Evolutionary conservation across 2,329 filamentous ascomycete species (phyloP).

Genomic region (Botrytis elliptica): DNA sequence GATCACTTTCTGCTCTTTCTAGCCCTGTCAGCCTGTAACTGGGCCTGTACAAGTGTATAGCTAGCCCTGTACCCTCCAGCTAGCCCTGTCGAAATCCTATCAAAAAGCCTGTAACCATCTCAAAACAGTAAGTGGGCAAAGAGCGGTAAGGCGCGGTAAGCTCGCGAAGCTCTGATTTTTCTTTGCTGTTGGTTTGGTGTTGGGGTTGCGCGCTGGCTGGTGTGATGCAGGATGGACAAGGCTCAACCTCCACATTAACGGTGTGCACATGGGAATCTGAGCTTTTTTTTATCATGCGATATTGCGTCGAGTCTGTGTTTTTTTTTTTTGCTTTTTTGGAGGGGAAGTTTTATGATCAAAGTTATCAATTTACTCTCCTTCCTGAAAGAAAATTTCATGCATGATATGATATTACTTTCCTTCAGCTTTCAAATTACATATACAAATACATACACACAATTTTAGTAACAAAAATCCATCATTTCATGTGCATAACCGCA

Average conservation of each 20-base stretch:
- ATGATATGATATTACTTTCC: neutral
- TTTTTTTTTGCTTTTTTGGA: neutral
- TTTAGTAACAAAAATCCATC: neutral
- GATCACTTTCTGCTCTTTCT: neutral
- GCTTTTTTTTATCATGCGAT: neutral
- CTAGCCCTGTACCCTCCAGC: neutral
- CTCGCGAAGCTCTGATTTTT: neutral
- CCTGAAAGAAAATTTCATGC: neutral
- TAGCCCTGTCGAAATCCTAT: neutral
- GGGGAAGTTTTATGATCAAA: neutral
- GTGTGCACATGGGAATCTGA: constrained; percentile 6
- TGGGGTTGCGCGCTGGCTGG: constrained; percentile 5
- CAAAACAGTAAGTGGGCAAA: constrained; percentile 7
- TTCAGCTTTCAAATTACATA: neutral
- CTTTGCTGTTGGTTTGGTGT: neutral
- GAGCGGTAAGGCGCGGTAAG: constrained; percentile 9
- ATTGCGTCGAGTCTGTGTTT: neutral
- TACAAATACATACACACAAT: neutral
- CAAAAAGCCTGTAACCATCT: neutral
- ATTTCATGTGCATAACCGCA: neutral
- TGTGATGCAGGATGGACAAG: neutral
- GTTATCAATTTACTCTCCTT: neutral
- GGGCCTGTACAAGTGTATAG: constrained; percentile 1
- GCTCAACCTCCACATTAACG: neutral
- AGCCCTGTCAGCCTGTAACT: neutral